Evolutionary conservation across 164 flowering plant genomes (phyloP).

Genomic region (Vitis rotundifolia): DNA sequence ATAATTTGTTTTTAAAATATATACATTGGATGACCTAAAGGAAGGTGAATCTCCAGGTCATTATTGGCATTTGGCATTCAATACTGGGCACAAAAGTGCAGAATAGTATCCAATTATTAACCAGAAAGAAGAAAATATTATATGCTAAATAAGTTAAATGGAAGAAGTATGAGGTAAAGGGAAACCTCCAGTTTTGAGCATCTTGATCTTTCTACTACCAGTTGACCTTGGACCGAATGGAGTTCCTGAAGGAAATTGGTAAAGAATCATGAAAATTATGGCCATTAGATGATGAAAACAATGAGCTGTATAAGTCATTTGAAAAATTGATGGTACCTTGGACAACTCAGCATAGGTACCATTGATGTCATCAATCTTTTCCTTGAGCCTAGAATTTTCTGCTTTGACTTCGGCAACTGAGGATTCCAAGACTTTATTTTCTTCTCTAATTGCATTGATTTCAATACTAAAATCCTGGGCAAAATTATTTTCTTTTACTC

Average conservation of each 20-base stretch:
- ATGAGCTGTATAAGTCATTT: constrained; percentile 9
- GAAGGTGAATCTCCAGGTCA: too few species aligned
- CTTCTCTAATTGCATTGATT: constrained; percentile 41
- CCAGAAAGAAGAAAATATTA: not conserved
- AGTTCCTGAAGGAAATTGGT: constrained; percentile 62
- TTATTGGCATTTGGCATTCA: too few species aligned
- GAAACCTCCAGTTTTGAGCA: constrained; percentile 90
- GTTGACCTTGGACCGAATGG: constrained; percentile 84
- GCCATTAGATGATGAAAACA: not conserved
- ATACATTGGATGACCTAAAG: too few species aligned
- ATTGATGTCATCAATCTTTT: constrained; percentile 61
- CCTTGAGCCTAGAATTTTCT: constrained; percentile 55
- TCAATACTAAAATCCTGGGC: constrained; percentile 32
- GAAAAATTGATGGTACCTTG: constrained; percentile 48
- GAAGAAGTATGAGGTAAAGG: not conserved
- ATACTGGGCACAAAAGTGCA: not conserved
- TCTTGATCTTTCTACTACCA: constrained; percentile 79
- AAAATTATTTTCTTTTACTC: constrained; percentile 21
- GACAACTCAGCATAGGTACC: constrained; percentile 63
- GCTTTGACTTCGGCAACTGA: constrained; percentile 43
- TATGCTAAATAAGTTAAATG: not conserved
- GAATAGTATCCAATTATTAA: not conserved
- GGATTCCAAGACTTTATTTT: constrained; percentile 47
- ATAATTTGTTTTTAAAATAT: not conserved
- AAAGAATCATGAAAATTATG: too few species aligned